Evolutionary conservation across 2,329 filamentous ascomycete genomes (phyloP).

Genomic region (Capronia epimyces): DNA sequence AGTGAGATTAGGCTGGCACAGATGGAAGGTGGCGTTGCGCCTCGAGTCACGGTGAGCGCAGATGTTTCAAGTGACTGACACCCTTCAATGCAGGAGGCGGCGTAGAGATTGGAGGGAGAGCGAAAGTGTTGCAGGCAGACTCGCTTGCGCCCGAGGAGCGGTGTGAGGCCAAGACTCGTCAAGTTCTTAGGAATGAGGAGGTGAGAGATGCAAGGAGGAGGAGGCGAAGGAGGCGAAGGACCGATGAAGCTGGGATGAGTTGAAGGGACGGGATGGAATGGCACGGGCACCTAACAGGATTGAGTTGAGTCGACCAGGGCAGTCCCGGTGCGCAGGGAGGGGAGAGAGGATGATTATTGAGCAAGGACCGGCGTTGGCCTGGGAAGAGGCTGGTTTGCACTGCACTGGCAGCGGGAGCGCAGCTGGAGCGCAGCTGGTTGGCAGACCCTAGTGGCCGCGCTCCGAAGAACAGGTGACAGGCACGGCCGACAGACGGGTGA

Average conservation of each 20-base stretch:
- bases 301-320: too few relatives aligned
- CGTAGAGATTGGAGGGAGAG: background rate
- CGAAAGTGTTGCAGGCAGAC: background rate
- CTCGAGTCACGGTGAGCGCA: background rate
- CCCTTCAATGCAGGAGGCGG: background rate
- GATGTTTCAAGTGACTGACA: constrained; percentile 5
- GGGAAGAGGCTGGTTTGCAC: too few relatives aligned
- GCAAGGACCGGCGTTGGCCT: too few relatives aligned
- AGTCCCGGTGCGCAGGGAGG: background rate
- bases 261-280: background rate
- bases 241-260: background rate
- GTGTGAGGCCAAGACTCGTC: background rate
- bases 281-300: too few relatives aligned
- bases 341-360: too few relatives aligned
- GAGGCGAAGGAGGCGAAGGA: too few relatives aligned
- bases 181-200: background rate
- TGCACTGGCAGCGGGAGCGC: too few relatives aligned
- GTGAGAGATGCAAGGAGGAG: background rate
- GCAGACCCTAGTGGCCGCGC: background rate
- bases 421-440: too few relatives aligned
- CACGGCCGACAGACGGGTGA: background rate
- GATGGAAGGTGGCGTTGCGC: constrained; percentile 4
- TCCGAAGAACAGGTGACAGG: background rate
- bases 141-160: background rate
- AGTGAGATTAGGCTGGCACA: constrained; percentile 8